phyloP scores from a whole-genome alignment of 2,329 filamentous ascomycete genomes.

The Colletotrichum caudatum region DNA sequence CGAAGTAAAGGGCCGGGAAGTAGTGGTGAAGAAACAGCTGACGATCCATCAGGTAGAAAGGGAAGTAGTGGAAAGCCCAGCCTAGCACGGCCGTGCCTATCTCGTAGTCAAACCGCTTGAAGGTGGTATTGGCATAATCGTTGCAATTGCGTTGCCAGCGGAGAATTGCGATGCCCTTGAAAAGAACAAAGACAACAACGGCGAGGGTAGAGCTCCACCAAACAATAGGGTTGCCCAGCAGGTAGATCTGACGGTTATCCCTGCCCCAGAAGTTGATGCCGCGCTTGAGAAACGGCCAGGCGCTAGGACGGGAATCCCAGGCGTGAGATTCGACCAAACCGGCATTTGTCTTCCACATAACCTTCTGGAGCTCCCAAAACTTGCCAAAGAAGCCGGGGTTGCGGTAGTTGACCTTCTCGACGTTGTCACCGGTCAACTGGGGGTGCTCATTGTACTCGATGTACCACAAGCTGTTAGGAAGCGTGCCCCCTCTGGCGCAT shows the following conservation, averaged over 20 bases:
- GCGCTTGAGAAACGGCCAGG: slow-evolving; percentile 91
- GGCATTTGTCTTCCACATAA: slow-evolving; percentile 99
- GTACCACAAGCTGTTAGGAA: slow-evolving; percentile 98
- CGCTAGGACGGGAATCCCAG: slow-evolving; percentile 95
- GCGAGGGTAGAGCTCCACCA: slow-evolving; percentile 92
- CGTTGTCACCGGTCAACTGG: slow-evolving; percentile 71
- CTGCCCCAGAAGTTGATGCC: slow-evolving; percentile 99
- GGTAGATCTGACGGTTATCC: slow-evolving; percentile 93
- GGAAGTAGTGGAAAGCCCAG: slow-evolving; percentile 99
- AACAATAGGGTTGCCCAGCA: slow-evolving; percentile 92
- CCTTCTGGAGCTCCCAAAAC: slow-evolving; percentile 95
- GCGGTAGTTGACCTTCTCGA: slow-evolving; percentile 96
- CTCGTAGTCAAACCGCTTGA: slow-evolving; percentile 99
- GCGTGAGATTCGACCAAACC: slow-evolving; percentile 96
- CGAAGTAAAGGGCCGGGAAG: slow-evolving; percentile 96
- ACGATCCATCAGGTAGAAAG: slow-evolving; percentile 97
- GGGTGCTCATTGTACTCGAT: slow-evolving; percentile 92
- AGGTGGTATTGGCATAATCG: slow-evolving; percentile 84
- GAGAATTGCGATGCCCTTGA: slow-evolving; percentile 89
- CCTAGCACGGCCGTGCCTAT: slow-evolving; percentile 89
- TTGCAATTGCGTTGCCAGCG: slow-evolving; percentile 94
- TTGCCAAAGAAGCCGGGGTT: slow-evolving; percentile 97
- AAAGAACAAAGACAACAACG: slow-evolving; percentile 79
- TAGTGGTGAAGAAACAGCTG: slow-evolving; percentile 99
- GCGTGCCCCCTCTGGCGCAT: slow-evolving; percentile 88